Base-by-base conservation (phyloP, 192 early-diverging fungal genomes). In the Haplosporangium gracile region DNA sequence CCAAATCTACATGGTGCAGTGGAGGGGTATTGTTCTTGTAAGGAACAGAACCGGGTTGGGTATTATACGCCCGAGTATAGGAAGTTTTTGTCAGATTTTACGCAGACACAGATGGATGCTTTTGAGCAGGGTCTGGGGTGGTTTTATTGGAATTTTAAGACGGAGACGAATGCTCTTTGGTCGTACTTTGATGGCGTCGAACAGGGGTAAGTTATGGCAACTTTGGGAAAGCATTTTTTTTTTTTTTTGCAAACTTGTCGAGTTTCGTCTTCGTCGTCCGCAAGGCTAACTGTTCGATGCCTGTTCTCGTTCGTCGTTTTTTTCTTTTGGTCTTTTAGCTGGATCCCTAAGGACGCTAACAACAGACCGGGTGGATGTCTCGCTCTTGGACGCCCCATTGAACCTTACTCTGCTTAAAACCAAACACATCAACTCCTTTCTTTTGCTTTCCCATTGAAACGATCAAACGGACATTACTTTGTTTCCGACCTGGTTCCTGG, bases 121-220 rank as follows among this genome's bases (percentile, higher is more conserved):
- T 96, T 94, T 79, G 94, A 95, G 74, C 87, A 89, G n/a, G 80
- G 91, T 2, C 43, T 90, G 13, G 95, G 95, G 0, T 95, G 95
- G 95, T 94, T 94, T 76, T 94, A 91, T 57, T 95, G 95, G 95
- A 94, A 93, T 81, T 95, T 94, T 77, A 93, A 93, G 68, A 93
- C 95, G 0, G 94, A 95, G 68, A 81, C 90, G 16, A 86, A 81
- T 74, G 75, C 75, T 2, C 76, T 86, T 36, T 86, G 92, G 93
- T 72, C 95, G 89, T 78, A 92, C 91, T 86, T 95, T 92, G 95
- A 92, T 43, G 84, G 84, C 29, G 79, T 81, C 4, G 79, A 86
- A 5, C 84, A 86, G 47, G 84, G 84, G 78, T 85, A 85, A 72
- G 77, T 13, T 15, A 11, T 15, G 43, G 43, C 13, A 15, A 10